Base-by-base conservation (phyloP, 371 early-diverging fungal genomes). In the Syncephalastrum sp. region DNA sequence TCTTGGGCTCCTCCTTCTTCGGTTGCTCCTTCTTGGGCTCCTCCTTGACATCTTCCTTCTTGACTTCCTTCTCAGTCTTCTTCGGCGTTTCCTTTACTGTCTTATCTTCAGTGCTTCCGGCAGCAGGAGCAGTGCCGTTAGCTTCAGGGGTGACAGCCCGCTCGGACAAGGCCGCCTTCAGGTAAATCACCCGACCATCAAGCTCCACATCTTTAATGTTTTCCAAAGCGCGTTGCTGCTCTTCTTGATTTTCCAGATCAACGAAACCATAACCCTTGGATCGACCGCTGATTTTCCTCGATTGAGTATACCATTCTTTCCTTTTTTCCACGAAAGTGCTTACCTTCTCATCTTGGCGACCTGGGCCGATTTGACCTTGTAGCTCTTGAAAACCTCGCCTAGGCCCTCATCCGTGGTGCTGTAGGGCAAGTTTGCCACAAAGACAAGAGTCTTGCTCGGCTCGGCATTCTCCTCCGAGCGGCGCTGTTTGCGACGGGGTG, bases 231-330 rank as follows among this genome's bases (percentile, higher is more conserved):
- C 82, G 82, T 51, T 79, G 66, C 75, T 94, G 96, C 60, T 95
- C 96, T 12, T 69, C 85, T 61, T 91, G 83, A 59, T 74, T 73
- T 21, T 70, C 84, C 50, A 93, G 79, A 59, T 93, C 93, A 43
- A 95, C 91, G 71, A 97, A 96, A 17, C 96, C 96, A 74, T 88
- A 96, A 41, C 96, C 96, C 79, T 91, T 92, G 74, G 89, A 85
- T 46, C 89, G 83, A 15, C 89, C 89, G 29, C 68, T 66, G 38
- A 8, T 33, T 33, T 33, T 33, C 8, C 10, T 27, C 7, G 27
- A 2, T 33, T 12, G 24, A 53, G 53, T 19, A 38, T 24, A 33
- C 38, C 12, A 33, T 33, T 33, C 38, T 12, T 33, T 33, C 38
- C 38, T 45, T 45, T 0, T 0, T 16, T 3, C 21, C 29, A 45